These are phyloP conservation scores for Termitomyces sp. DNA, from an alignment of 768 basidiomycete species.

Conservation along the genomic window DNA sequence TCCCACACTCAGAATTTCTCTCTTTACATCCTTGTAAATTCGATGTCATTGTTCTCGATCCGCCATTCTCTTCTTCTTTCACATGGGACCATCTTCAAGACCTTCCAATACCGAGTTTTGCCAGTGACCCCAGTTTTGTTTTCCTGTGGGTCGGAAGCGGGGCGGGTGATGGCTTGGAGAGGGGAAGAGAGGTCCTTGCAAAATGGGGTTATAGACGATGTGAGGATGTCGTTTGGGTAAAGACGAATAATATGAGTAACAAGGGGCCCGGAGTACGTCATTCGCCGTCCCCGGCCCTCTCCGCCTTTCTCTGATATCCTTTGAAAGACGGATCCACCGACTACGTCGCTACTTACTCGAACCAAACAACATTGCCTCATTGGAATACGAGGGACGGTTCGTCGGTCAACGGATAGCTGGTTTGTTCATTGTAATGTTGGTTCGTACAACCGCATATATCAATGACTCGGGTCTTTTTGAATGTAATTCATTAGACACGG, in stretches of 20 bases:
- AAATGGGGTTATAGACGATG: conserved; percentile 94
- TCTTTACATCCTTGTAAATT: conserved; percentile 67
- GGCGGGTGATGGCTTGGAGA: conserved; percentile 84
- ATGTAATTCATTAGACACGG: conserved; percentile 62
- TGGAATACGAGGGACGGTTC: conserved; percentile 95
- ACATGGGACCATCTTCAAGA: conserved; percentile 81
- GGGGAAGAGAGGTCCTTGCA: conserved; percentile 83
- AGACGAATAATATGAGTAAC: conserved; percentile 74
- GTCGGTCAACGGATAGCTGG: conserved; percentile 90
- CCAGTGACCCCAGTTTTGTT: conserved; percentile 89
- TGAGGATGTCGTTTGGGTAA: conserved; percentile 99
- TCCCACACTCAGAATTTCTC: conserved; percentile 52
- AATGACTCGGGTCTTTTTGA: conserved; percentile 9
- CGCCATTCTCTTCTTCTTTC: conserved; percentile 82
- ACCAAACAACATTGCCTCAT: conserved; percentile 97
- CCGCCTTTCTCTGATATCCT: conserved; percentile 5
- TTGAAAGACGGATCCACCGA: conserved; percentile 74
- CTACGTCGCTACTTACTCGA: conserved; percentile 77
- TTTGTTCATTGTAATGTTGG: conserved; percentile 99
- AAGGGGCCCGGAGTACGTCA: conserved; percentile 67
- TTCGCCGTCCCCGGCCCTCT: neutral
- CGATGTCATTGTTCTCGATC: conserved; percentile 88
- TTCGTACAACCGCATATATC: conserved; percentile 27
- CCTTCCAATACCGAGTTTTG: conserved; percentile 75
- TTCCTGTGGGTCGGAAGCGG: conserved; percentile 96